Evolutionary conservation across 1,284 basidiomycete species (phyloP), one percentile per base, ranked within the genome.

Genomic region (Golubevia sp.): DNA sequence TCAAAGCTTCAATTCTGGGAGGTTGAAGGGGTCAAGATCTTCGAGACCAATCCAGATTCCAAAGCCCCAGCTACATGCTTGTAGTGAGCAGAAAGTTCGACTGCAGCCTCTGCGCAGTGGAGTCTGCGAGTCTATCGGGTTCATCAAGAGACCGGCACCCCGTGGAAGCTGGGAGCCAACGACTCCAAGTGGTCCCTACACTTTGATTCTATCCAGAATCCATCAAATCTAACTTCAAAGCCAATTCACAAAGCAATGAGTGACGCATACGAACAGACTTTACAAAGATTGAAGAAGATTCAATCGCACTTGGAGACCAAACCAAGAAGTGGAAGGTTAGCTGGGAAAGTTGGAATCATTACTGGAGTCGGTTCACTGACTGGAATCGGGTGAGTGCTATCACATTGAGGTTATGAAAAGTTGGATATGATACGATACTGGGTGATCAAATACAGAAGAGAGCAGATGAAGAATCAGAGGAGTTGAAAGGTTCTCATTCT

Each of bases 301-400:
- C 89, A 90, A 77, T 86, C 88, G 0, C 93, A 94, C 67, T 86
- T 94, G 24, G 84, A 87, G 57, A 85, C 83, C 20, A 76, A 88
- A 30, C 87, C 89, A 30, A 87, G 90, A 44, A 85, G 86, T 49
- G 86, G 84, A 20, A 88, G 89, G 68, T 86, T 96, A 70, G 87
- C 87, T 74, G 89, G 87, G 69, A 96, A 94, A 84, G 92, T 95
- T n/a, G 92, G 91, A 76, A 88, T 97, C 69, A 88, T 97, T 68
- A 97, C 94, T 0, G 94, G 94, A 2, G 70, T 66, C 25, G 75
- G 71, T 2, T 73, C 70, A 54, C 61, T 74, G 11, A 55, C 64
- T 7, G 77, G 77, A 24, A 79, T 79, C 49, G 77, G 71, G 51
- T 52, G 50, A 52, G 50, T 26, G 15, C 1, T 8, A 30, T 11